Evolutionary conservation across 768 basidiomycete genomes (phyloP).

Genomic region (Trametes villosa): DNA sequence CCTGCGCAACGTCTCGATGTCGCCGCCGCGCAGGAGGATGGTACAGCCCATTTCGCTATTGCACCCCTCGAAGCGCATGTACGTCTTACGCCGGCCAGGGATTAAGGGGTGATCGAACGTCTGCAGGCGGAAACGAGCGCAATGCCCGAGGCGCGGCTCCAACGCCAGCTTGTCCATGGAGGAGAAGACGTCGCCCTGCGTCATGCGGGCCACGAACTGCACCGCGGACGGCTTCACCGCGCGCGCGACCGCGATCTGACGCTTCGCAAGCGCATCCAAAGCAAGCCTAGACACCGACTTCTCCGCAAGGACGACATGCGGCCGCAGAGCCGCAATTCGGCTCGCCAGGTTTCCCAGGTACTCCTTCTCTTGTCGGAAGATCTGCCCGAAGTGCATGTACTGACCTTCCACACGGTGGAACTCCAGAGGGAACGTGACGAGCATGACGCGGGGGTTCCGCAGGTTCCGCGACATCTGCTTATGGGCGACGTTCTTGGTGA

Average conservation of each 20-base stretch:
- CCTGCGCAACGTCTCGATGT: conserved; percentile 76
- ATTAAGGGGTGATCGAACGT: conserved; percentile 95
- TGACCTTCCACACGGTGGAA: conserved; percentile 92
- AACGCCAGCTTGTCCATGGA: conserved; percentile 93
- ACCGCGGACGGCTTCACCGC: conserved; percentile 89
- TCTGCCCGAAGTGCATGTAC: conserved; percentile 90
- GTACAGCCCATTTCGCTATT: conserved; percentile 93
- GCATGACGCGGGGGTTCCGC: conserved; percentile 91
- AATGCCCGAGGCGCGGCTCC: conserved; percentile 90
- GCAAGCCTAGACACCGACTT: conserved; percentile 90
- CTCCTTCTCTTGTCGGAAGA: conserved; percentile 91
- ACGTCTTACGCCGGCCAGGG: conserved; percentile 92
- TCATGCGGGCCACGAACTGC: conserved; percentile 88
- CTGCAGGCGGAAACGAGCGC: conserved; percentile 82
- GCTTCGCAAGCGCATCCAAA: conserved; percentile 80
- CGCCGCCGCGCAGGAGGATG: conserved; percentile 86
- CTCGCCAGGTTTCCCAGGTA: conserved; percentile 86
- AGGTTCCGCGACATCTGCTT: conserved; percentile 88
- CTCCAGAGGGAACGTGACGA: conserved; percentile 93
- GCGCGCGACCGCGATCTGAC: conserved; percentile 89
- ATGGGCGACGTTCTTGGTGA: conserved; percentile 97
- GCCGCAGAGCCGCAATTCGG: conserved; percentile 88
- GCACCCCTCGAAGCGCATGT: conserved; percentile 98
- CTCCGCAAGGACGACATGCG: conserved; percentile 91
- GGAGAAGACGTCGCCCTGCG: conserved; percentile 92